Evolutionary conservation across 2,329 filamentous ascomycete genomes (phyloP), one percentile per base, ranked within the genome.

Genomic region (Beauveria sp.): DNA sequence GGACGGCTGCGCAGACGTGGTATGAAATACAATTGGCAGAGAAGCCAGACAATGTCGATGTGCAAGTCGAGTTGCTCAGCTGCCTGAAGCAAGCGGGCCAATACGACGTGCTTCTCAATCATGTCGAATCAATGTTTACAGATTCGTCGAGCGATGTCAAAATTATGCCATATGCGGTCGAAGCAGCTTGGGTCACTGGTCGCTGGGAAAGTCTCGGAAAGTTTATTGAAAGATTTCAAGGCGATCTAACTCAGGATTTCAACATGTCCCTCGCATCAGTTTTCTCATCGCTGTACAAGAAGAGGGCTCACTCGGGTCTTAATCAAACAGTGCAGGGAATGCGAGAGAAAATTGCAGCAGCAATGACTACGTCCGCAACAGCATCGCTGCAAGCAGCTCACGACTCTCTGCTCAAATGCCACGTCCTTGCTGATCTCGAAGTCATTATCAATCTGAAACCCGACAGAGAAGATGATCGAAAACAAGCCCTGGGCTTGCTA

Each of bases 41-140:
- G 67, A 82, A 88, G 51, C 92, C 93, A 0, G 80, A 87, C 58
- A 88, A 96, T 69, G 71, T 83, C 20, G 89, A 96, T 61, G 81
- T 90, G 14, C 92, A 97, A 70, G 80, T 90, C 61, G 90, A 96
- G 67, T 80, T 99, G 41, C 78, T 99, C 59, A 89, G 87, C 34
- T 97, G 94, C 68, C 79, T 99, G 10, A 92, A 92, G 70, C 92
- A 97, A 71, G 96, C 92, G n/a, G 94, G 93, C 0, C 94, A 97
- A 71, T 88, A 97, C 74, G 90, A 96, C 75, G 88, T 90, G 3
- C 81, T 97, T 20, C 79, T 97, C 28, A 93, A 92, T 63, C 91
- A 96, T 66, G 87, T 96, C 14, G 90, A 96, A 69, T 86, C 86
- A 6, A 89, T 97, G 73, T 79, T 84, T 50, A 76, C 75, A 2